Evolutionary conservation across 1,284 basidiomycete species (phyloP).

Genomic region (Athelia sp.): DNA sequence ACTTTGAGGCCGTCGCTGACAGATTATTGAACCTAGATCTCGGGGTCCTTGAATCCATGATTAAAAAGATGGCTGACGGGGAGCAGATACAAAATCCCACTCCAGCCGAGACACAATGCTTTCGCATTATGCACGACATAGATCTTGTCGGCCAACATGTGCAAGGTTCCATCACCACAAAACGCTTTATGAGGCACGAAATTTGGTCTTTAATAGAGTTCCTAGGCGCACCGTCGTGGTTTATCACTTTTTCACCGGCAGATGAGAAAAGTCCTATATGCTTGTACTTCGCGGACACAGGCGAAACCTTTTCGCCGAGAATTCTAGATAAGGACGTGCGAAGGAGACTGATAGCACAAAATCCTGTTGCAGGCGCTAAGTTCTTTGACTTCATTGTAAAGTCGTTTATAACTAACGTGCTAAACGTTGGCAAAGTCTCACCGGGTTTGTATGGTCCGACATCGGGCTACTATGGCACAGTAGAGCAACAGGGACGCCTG

Average conservation of each 20-base stretch:
- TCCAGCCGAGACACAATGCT: slow-evolving; percentile 30
- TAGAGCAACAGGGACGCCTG: slow-evolving; percentile 30
- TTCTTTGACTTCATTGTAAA: too few species aligned
- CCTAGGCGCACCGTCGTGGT: slow-evolving; percentile 6
- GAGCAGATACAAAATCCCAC: slow-evolving; percentile 17
- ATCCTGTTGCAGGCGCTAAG: slow-evolving; percentile 26
- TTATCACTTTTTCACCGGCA: slow-evolving; percentile 9
- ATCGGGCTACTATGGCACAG: slow-evolving; percentile 28
- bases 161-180: slow-evolving; percentile 4
- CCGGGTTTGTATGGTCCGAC: slow-evolving; percentile 25
- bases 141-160: slow-evolving; percentile 16
- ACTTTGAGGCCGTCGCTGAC: slow-evolving; percentile 15
- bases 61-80: slow-evolving; percentile 12
- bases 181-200: slow-evolving; percentile 3
- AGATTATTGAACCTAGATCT: slow-evolving; percentile 12
- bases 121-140: slow-evolving; percentile 24
- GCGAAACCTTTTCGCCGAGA: neutral
- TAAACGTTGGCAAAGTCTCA: slow-evolving; percentile 16
- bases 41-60: slow-evolving; percentile 9
- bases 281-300: slow-evolving; percentile 3
- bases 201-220: slow-evolving; percentile 5
- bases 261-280: slow-evolving; percentile 5
- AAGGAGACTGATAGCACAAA: slow-evolving; percentile 16
- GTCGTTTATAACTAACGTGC: slow-evolving; percentile 25
- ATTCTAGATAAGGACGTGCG: slow-evolving; percentile 4